Conservation (phyloP, 129 eudicot species). For the Escallonia rubra region DNA sequence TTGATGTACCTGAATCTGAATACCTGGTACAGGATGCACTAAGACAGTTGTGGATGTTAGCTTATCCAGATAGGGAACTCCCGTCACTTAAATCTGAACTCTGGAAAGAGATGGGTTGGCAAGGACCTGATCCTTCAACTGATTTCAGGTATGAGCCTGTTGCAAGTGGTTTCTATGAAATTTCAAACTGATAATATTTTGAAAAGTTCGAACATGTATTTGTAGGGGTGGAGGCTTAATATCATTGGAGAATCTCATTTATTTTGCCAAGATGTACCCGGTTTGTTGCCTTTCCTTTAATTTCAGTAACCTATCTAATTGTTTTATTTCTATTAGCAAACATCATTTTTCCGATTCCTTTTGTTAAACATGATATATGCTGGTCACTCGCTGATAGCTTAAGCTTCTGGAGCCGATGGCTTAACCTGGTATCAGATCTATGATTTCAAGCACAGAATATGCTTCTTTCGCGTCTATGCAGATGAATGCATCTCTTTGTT, state of each 20-base stretch:
- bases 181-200: conserved; percentile 8
- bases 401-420: no score
- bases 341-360: background rate
- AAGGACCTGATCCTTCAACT: conserved; percentile 95
- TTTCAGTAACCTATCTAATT: background rate
- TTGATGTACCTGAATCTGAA: background rate
- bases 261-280: conserved; percentile 79
- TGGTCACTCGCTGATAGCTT: no score
- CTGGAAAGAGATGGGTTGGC: conserved; percentile 99
- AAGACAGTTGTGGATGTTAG: conserved; percentile 68
- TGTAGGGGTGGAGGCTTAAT: conserved; percentile 95
- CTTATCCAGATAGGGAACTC: conserved; percentile 78
- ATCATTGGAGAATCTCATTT: conserved; percentile 90
- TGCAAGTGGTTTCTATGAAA: background rate
- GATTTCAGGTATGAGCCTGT: conserved; percentile 68
- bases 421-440: no score
- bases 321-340: background rate
- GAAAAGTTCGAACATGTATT: conserved; percentile 10
- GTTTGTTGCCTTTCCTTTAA: conserved; percentile 38
- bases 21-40: conserved; percentile 78
- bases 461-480: no score
- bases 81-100: conserved; percentile 88
- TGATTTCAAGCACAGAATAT: no score
- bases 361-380: no score
- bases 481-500: no score